Evolutionary conservation across 306 rosid genomes (phyloP), one percentile per base, ranked within the genome.

Genomic region (Ziziphus jujuba): DNA sequence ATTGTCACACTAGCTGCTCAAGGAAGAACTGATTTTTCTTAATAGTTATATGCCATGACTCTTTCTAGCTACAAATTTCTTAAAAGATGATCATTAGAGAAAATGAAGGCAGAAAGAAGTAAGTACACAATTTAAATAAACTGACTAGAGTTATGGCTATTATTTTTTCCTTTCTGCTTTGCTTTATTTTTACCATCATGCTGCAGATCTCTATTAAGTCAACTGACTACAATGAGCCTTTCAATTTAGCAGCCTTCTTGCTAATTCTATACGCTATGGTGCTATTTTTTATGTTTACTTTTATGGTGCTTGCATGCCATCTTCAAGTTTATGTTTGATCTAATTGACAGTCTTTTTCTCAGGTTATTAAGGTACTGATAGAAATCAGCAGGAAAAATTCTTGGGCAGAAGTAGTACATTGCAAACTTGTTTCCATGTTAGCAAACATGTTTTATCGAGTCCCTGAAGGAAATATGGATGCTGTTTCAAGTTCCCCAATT

Each of bases 341-440:
- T 81, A 48, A 60, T 66, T 54, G 43, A 28, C 38, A 58, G 45
- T 59, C 23, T 71, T 10, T n/a, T 71, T 79, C 21, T 33, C 81
- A 95, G 99, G 99, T 95, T 77, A 62, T 88, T 68, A 88, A 82
- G 81, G 85, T 65, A 81, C 88, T 95, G 57, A 62, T 95, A 66
- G 79, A 77, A 81, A 79, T 63, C 76, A 91, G 99, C 81, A 79
- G 95, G 86, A 76, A 55, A 77, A 85, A 95, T 79, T 84, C 95
- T 71, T 95, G 99, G 99, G 99, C 96, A 72, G 99, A 90, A 66
- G 72, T 95, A 79, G 99, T 95, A 74, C 97, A 87, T 68, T 75
- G 91, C 85, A 95, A 88, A 84, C 97, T 95, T 69, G 82, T 91
- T 80, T 88, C 91, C 75, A 69, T 95, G 90, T 71, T 95, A 74